Conservation (phyloP, 2,329 filamentous ascomycete genomes). For the Chaetomiaceae sp. region DNA sequence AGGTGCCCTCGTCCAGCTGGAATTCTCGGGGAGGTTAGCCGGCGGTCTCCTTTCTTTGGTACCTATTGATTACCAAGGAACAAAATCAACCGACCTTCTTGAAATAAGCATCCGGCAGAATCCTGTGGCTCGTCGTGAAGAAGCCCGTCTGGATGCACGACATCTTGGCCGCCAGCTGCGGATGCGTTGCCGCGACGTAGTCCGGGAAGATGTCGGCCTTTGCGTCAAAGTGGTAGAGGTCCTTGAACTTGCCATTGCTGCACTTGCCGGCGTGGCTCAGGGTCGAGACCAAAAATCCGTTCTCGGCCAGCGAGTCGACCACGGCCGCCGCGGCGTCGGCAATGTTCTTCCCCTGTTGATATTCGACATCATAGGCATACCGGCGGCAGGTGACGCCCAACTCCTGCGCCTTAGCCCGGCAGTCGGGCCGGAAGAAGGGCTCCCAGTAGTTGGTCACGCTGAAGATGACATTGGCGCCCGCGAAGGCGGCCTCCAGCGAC, state of each 20-base stretch:
- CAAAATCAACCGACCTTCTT: constrained; percentile 37
- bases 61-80: neutral
- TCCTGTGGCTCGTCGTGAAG: constrained; percentile 45
- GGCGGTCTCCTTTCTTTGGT: neutral
- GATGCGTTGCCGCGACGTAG: constrained; percentile 42
- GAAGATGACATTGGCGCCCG: constrained; percentile 49
- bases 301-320: constrained; percentile 39
- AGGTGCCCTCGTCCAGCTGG: constrained; percentile 38
- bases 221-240: constrained; percentile 50
- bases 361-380: constrained; percentile 47
- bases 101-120: constrained; percentile 45
- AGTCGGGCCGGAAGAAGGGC: constrained; percentile 43
- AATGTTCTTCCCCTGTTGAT: constrained; percentile 51
- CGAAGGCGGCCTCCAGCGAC: constrained; percentile 39
- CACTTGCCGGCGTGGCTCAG: constrained; percentile 45
- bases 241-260: constrained; percentile 42
- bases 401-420: constrained; percentile 36
- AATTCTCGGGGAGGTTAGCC: neutral
- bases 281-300: constrained; percentile 49
- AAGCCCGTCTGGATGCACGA: constrained; percentile 48
- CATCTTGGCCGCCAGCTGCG: constrained; percentile 45
- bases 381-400: constrained; percentile 39
- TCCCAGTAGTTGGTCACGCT: constrained; percentile 54
- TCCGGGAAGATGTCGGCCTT: constrained; percentile 49
- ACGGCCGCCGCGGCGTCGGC: constrained; percentile 47